These are phyloP conservation scores for Teratosphaeria epicoccoides DNA, from an alignment of 2,329 filamentous ascomycete species.

Conservation along the genomic window DNA sequence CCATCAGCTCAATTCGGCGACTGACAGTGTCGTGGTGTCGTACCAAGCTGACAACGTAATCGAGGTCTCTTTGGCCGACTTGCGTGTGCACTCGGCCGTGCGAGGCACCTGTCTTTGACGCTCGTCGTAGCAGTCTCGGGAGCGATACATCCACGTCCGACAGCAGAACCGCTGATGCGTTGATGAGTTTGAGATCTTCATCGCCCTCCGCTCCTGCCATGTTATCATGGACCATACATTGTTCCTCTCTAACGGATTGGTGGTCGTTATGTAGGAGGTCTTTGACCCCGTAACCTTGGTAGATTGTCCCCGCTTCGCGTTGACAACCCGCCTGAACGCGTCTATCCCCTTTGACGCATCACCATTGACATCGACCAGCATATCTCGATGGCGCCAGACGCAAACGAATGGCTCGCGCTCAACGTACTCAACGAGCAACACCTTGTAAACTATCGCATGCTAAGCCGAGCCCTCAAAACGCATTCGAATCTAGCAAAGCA, in stretches of 20 bases:
- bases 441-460: slow-evolving; percentile 71
- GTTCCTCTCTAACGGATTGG: neutral
- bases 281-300: neutral
- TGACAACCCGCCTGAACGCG: neutral
- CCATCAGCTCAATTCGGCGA: slow-evolving; percentile 9
- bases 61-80: slow-evolving; percentile 31
- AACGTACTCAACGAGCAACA: slow-evolving; percentile 66
- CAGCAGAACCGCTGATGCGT: slow-evolving; percentile 30
- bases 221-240: neutral
- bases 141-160: slow-evolving; percentile 34
- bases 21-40: neutral
- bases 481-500: slow-evolving; percentile 85
- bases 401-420: slow-evolving; percentile 62
- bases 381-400: slow-evolving; percentile 39
- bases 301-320: neutral
- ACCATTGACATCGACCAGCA: neutral
- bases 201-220: slow-evolving; percentile 28
- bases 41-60: slow-evolving; percentile 29
- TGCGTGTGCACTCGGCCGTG: slow-evolving; percentile 25
- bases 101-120: slow-evolving; percentile 12
- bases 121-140: slow-evolving; percentile 29
- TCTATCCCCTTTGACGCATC: neutral
- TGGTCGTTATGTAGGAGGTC: too few species aligned
- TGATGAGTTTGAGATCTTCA: slow-evolving; percentile 36
- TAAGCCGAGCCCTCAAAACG: slow-evolving; percentile 73